Percentiles rank a stretch among this genome's conserved stretches.
Evolutionary conservation across 148 eudicot genomes (phyloP).

Genomic region (Fagopyrum tataricum): DNA sequence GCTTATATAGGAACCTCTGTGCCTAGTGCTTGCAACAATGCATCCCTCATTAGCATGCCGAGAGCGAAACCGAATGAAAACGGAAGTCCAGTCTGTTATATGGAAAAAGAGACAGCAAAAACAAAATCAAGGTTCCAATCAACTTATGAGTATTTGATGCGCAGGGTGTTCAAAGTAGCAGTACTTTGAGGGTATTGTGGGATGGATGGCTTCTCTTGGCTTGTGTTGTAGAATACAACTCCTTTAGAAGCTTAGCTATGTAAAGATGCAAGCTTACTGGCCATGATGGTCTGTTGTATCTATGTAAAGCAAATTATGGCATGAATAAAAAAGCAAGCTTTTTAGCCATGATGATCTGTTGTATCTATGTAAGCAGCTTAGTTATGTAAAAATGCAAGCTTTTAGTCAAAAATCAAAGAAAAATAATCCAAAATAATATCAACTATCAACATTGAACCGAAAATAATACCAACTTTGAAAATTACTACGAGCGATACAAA

Average conservation of each 20-base stretch:
- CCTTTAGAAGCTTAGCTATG: background rate
- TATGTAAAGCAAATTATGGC: background rate
- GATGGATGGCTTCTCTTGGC: background rate
- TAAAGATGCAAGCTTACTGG: background rate
- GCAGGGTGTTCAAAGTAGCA: constrained; percentile 18
- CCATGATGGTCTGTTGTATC: background rate
- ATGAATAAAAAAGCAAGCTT: background rate
- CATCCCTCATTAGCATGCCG: constrained; percentile 19
- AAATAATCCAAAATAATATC: no score
- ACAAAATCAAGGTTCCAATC: constrained; percentile 17
- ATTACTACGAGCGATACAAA: no score
- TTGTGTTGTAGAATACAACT: background rate
- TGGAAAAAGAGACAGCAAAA: constrained; percentile 12
- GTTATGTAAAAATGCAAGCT: no score
- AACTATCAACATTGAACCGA: no score
- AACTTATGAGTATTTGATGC: constrained; percentile 23
- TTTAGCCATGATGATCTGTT: no score
- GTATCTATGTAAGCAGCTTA: no score
- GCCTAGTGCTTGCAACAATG: constrained; percentile 43
- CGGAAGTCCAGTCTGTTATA: constrained; percentile 22
- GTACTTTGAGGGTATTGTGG: constrained; percentile 6
- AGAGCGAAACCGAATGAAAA: constrained; percentile 4
- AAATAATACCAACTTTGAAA: no score
- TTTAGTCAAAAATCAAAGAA: no score
- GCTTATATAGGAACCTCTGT: constrained; percentile 51